Base-by-base conservation (phyloP, 129 eudicot genomes). In the Arctium minus region DNA sequence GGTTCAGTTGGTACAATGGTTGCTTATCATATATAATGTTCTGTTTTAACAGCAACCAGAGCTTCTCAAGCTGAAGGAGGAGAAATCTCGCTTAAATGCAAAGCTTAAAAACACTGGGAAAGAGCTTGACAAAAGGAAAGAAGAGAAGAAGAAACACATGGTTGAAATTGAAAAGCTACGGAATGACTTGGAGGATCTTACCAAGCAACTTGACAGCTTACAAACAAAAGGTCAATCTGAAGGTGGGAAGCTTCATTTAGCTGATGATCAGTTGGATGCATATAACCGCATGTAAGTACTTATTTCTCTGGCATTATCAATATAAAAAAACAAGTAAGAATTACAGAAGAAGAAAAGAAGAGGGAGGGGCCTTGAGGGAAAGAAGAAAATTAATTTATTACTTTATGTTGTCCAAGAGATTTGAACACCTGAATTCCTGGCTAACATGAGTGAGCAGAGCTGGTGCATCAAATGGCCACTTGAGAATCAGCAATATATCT, bases 181-280 rank as follows among this genome's bases (percentile, higher is more conserved):
- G 88, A 92, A 89, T 87, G 96, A 93, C 79, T 89, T 96, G 79
- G 72, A 78, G 80, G 96, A 91, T 88, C 84, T 92, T 33, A 89
- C 89, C 36, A 86, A 83, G 87, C 94, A 88, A 83, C 92, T 91
- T 83, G 89, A 90, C 77, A 86, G 85, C 39, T 84, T 96, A 80
- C 91, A 89, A 62, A 89, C 92, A 77, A 89, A 87, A 84, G 85
- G 80, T 81, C 92, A 88, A 78, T 90, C 92, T 65, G 93, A 89
- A 69, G 96, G 98, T 74, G 99, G 92, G 72, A 93, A 90, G 84
- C 92, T 96, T 79, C 97, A 96, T 72, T 82, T 96, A 72, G 97
- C 83, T 76, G 99, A 92, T 75, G 92, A 86, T 89, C 92, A 96
- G 38, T 82, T 96, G 84, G 96, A 90, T 74, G 90, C 89, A 37